Percentiles rank a stretch among this genome's conserved stretches.
Conservation (phyloP, 768 basidiomycete species). For the Leccinellum rugosiceps region DNA sequence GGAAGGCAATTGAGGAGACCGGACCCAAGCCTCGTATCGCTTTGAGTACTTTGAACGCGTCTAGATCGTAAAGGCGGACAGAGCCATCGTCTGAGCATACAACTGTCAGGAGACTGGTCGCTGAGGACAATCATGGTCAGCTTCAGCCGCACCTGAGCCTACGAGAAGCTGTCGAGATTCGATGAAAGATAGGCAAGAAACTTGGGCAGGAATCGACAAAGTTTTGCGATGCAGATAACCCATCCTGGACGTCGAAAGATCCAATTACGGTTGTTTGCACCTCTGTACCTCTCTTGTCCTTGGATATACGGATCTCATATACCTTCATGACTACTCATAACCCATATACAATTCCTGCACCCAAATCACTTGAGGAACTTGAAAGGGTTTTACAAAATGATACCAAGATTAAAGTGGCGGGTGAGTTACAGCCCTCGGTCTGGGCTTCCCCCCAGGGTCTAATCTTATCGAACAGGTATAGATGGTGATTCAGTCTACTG, state of each 20-base stretch:
- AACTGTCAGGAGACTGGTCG: not conserved
- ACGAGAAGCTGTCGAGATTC: slow-evolving; percentile 49
- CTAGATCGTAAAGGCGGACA: slow-evolving; percentile 61
- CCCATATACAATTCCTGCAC: slow-evolving; percentile 32
- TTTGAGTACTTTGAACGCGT: slow-evolving; percentile 57
- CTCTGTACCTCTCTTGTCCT: not conserved
- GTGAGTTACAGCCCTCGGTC: slow-evolving; percentile 40
- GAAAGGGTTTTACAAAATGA: slow-evolving; percentile 52
- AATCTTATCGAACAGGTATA: slow-evolving; percentile 40
- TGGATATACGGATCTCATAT: not conserved
- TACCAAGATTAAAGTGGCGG: slow-evolving; percentile 90
- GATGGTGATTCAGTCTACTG: slow-evolving; percentile 52
- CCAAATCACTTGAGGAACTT: slow-evolving; percentile 58
- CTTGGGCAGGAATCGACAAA: slow-evolving; percentile 45
- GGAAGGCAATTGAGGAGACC: slow-evolving; percentile 59
- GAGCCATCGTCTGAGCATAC: slow-evolving; percentile 59
- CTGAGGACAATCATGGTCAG: not conserved
- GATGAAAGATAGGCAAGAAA: slow-evolving; percentile 53
- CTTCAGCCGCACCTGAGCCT: slow-evolving; percentile 52
- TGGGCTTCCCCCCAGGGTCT: not conserved
- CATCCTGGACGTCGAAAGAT: not conserved
- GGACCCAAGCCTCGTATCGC: slow-evolving; percentile 61
- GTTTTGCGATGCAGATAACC: slow-evolving; percentile 14
- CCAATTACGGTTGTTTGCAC: not conserved
- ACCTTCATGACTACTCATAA: slow-evolving; percentile 10